Evolutionary conservation across 495 filamentous ascomycete species (phyloP).

Genomic region (Letharia lupina): DNA sequence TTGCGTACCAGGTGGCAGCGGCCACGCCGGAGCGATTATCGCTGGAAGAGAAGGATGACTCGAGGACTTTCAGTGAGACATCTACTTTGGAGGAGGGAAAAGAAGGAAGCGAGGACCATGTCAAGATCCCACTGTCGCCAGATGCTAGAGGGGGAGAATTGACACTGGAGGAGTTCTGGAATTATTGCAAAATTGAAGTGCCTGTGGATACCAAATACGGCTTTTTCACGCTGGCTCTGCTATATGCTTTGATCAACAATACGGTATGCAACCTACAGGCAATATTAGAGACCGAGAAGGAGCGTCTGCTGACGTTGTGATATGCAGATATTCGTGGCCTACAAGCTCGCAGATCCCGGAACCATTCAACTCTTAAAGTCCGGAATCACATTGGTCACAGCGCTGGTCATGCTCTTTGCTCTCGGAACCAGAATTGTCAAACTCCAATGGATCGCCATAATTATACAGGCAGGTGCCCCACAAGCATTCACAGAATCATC

Average conservation of each 20-base stretch:
- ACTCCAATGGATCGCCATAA: constrained; percentile 5
- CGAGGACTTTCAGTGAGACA: constrained; percentile 2
- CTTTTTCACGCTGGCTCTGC: constrained; percentile 25
- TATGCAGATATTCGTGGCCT: constrained; percentile 3
- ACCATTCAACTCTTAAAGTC: constrained; percentile 1
- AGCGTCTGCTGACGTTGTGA: not conserved
- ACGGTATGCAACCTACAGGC: constrained; percentile 14
- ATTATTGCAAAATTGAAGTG: constrained; percentile 19
- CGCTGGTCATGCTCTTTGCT: constrained; percentile 6
- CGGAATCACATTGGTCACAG: constrained; percentile 1
- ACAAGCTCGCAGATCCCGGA: not conserved
- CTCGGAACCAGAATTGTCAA: not conserved
- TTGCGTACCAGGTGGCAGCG: constrained; percentile 2
- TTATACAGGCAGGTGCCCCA: not conserved
- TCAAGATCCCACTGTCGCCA: not conserved
- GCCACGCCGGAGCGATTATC: constrained; percentile 7
- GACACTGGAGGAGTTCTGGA: constrained; percentile 7
- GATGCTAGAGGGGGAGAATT: not conserved
- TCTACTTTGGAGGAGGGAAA: not conserved
- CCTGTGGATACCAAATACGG: constrained; percentile 23
- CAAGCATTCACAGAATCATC: too few relatives aligned
- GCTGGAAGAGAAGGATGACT: constrained; percentile 11
- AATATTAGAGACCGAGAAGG: not conserved
- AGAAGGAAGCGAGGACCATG: not conserved
- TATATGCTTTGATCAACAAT: constrained; percentile 29